Conservation (phyloP, 768 basidiomycete species). For the Leucosporidium yakuticum region DNA sequence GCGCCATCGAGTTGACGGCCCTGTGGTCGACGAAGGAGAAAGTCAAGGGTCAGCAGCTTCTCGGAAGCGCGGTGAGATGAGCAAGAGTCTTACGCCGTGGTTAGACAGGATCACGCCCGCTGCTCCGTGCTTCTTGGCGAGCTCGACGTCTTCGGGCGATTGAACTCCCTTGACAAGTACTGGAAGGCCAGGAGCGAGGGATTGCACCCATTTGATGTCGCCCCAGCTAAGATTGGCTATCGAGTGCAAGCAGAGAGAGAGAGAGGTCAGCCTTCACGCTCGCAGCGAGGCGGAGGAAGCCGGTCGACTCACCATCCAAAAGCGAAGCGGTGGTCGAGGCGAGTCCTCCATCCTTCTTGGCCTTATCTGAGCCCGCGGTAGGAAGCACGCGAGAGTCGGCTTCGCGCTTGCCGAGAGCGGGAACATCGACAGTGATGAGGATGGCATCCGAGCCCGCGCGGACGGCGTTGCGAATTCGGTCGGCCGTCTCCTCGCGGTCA, state of each 20-base stretch:
- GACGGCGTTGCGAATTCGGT: slow-evolving; percentile 40
- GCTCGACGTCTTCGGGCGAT: slow-evolving; percentile 16
- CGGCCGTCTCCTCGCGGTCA: slow-evolving; percentile 27
- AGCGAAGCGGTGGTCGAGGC: not conserved
- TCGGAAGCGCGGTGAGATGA: not conserved
- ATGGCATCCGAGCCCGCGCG: slow-evolving; percentile 37
- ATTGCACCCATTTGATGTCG: slow-evolving; percentile 20
- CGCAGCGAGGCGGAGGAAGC: too few species aligned
- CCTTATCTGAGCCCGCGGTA: not conserved
- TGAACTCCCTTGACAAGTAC: slow-evolving; percentile 28
- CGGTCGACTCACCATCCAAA: not conserved
- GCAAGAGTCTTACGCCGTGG: slow-evolving; percentile 38
- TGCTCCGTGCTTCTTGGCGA: slow-evolving; percentile 18
- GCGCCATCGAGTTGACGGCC: slow-evolving; percentile 74
- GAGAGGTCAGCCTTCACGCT: too few species aligned
- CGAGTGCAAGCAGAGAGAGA: too few species aligned
- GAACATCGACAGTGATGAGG: slow-evolving; percentile 42
- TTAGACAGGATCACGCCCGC: slow-evolving; percentile 14
- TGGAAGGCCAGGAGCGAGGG: slow-evolving; percentile 8
- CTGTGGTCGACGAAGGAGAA: not conserved
- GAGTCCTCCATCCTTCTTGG: not conserved
- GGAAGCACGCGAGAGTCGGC: slow-evolving; percentile 1
- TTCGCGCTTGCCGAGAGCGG: slow-evolving; percentile 34
- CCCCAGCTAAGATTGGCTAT: slow-evolving; percentile 2
- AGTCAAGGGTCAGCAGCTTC: too few species aligned